Conservation (phyloP, 345 rosid species). For the Gossypium ekmanianum region DNA sequence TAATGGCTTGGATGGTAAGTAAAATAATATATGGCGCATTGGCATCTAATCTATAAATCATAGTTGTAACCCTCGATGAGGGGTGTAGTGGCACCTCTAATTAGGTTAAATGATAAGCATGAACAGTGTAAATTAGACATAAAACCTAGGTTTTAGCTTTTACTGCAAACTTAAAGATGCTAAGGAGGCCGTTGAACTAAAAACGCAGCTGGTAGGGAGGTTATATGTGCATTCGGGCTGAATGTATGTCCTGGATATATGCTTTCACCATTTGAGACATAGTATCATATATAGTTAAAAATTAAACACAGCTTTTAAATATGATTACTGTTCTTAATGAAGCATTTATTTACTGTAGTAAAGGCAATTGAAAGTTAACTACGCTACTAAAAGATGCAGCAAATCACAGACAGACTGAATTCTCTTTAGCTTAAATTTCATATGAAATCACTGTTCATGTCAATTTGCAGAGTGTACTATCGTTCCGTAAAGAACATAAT, state of each 20-base stretch:
- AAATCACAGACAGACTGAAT: not conserved
- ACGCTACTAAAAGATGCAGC: not conserved
- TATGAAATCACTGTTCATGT: not conserved
- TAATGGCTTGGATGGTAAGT: no score
- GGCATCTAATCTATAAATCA: not conserved
- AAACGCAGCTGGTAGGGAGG: not conserved
- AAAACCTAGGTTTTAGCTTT: not conserved
- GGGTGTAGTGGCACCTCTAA: constrained; percentile 27
- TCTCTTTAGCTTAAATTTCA: constrained; percentile 3
- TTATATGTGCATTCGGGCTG: not conserved
- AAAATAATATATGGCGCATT: not conserved
- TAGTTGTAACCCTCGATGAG: constrained; percentile 30
- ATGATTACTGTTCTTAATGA: not conserved
- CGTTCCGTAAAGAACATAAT: not conserved
- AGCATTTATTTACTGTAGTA: not conserved
- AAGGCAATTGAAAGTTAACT: not conserved
- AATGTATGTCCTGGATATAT: not conserved
- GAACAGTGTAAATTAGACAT: constrained; percentile 5
- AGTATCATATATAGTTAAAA: no score
- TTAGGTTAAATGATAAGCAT: constrained; percentile 26
- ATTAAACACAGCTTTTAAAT: not conserved
- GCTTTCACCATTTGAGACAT: not conserved
- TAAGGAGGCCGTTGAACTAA: not conserved
- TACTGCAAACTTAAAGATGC: not conserved
- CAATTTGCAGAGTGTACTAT: not conserved